Conservation (phyloP, 306 rosid genomes). For the Cicer arietinum region DNA sequence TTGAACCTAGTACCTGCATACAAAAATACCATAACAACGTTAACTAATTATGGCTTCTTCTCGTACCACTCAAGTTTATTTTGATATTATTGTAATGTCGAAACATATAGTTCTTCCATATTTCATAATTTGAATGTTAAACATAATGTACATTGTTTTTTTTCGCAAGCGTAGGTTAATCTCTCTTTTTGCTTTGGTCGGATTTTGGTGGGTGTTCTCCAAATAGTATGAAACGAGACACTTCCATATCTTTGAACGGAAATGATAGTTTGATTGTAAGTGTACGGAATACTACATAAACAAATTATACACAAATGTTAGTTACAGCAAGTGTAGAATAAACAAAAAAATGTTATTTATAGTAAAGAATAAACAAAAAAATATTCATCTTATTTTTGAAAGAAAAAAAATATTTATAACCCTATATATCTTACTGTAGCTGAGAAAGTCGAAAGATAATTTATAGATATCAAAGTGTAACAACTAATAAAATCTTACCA, state of each 20-base stretch:
- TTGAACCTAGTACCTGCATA: too few species aligned
- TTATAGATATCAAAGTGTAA: too few species aligned
- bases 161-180: background rate
- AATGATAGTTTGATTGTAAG: background rate
- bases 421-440: too few species aligned
- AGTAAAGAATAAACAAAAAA: too few species aligned
- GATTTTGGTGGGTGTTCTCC: background rate
- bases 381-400: background rate
- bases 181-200: background rate
- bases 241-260: background rate
- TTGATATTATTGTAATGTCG: background rate
- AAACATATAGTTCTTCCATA: background rate
- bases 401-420: too few species aligned
- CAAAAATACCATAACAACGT: too few species aligned
- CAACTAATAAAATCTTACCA: background rate
- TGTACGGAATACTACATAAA: background rate
- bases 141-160: background rate
- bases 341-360: too few species aligned
- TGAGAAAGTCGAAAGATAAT: too few species aligned
- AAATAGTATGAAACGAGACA: background rate
- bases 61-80: too few species aligned
- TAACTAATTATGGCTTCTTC: too few species aligned
- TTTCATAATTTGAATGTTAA: background rate
- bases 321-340: too few species aligned
- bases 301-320: too few species aligned